These are phyloP conservation scores for Peronosclerospora sorghi DNA, from an alignment of 352 stramenopile genomes.

Conservation along the genomic window DNA sequence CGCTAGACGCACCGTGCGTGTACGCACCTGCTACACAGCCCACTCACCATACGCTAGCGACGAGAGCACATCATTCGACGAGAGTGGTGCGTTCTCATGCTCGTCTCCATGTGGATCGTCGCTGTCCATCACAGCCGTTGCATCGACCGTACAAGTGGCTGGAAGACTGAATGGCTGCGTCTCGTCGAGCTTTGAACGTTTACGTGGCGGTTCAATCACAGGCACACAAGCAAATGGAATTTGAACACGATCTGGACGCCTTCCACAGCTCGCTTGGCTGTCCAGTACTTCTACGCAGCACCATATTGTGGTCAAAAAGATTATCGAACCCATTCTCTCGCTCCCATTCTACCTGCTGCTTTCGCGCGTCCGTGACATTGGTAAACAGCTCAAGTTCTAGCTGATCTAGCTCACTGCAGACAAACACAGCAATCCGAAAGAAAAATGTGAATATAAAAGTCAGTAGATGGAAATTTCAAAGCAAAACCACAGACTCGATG, in stretches of 20 bases:
- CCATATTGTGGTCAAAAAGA: not conserved
- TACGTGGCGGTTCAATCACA: constrained; percentile 56
- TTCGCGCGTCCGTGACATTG: constrained; percentile 53
- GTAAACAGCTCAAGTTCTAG: constrained; percentile 69
- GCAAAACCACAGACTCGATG: constrained; percentile 24
- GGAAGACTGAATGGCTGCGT: constrained; percentile 32
- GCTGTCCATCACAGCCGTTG: constrained; percentile 10
- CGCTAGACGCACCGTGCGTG: too few species aligned
- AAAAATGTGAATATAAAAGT: not conserved
- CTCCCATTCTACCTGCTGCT: constrained; percentile 27
- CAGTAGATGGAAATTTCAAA: not conserved
- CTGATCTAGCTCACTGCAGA: constrained; percentile 72
- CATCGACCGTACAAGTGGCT: constrained; percentile 1
- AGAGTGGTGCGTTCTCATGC: constrained; percentile 13
- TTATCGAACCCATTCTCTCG: not conserved
- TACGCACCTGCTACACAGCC: too few species aligned
- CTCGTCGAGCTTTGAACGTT: constrained; percentile 52
- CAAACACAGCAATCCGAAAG: not conserved
- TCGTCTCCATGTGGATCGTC: constrained; percentile 8
- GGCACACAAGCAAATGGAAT: constrained; percentile 56
- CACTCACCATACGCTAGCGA: constrained; percentile 46
- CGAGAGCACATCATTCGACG: constrained; percentile 28
- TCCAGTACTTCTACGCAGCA: constrained; percentile 49
- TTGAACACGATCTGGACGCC: constrained; percentile 73
- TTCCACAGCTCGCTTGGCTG: constrained; percentile 54